Base-by-base conservation (phyloP, 768 basidiomycete genomes). In the Tylopilus subfusipes region DNA sequence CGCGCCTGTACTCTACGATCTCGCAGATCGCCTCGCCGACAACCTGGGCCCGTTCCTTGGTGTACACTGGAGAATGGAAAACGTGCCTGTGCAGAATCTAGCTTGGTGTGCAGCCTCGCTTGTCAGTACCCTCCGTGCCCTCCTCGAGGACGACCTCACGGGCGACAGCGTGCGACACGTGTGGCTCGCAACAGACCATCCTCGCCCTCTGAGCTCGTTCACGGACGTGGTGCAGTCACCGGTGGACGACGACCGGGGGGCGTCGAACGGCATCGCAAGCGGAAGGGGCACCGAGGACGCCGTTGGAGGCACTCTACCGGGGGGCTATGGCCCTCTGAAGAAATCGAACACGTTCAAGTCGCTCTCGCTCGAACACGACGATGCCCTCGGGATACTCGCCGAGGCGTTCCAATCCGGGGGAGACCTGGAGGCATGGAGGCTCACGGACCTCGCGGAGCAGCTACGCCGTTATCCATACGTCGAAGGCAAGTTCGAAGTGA, bases 41-140 rank as follows among this genome's bases (percentile, higher is more conserved):
- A 70, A 73, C 19, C 52, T 72, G 0, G 59, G 60, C 1, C 73
- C 78, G 0, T 84, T 78, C 63, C 60, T 78, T 4, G 77, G 74
- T 0, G 75, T 86, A 9, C 80, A 84, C 59, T 86, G 82, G 83
- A 70, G 79, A 21, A 80, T 80, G 74, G 82, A 84, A 57, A 78
- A 73, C 16, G 69, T 83, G 49, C 63, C 76, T 1, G 62, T 72
- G 1, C 66, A 69, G 19, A 61, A 72, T 34, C 70, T 84, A 8
- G 65, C 71, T 0, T 73, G 75, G 36, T 85, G 84, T 60, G 81
- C 80, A 0, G 68, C 74, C 43, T 75, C 76, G 1, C 73, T 86
- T 42, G 71, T 84, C 36, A 72, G 75, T 42, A 69, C 72, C 7
- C 70, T 85, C 25, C 57, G 62, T 2, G 53, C 63, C 12, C 49